Evolutionary conservation across 2,329 filamentous ascomycete genomes (phyloP).

Genomic region (Penicillium sp.): DNA sequence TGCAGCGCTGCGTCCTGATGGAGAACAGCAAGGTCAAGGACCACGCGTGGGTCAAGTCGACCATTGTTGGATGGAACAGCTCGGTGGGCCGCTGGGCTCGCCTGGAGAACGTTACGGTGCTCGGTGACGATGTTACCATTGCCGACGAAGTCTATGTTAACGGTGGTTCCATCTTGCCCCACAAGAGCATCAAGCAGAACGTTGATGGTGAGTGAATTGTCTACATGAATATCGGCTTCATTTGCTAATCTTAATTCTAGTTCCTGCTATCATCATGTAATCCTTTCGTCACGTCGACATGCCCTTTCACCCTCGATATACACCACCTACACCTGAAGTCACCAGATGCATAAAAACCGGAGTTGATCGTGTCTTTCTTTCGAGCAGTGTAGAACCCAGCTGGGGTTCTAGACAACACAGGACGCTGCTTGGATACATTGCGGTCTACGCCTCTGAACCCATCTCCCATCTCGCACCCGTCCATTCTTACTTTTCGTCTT

Average conservation of each 20-base stretch:
- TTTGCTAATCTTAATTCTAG: constrained; percentile 20
- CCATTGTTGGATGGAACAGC: constrained; percentile 98
- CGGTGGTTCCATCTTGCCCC: constrained; percentile 83
- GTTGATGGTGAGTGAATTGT: constrained; percentile 59
- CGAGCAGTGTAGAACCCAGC: too few relatives aligned
- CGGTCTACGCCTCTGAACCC: too few relatives aligned
- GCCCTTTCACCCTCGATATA: constrained; percentile 21
- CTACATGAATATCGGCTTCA: too few relatives aligned
- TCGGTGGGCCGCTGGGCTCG: constrained; percentile 90
- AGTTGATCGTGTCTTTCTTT: constrained; percentile 33
- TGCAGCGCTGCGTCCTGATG: constrained; percentile 86
- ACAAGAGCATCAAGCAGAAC: constrained; percentile 98
- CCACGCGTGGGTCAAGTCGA: constrained; percentile 97
- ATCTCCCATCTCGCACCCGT: too few relatives aligned
- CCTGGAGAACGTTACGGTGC: constrained; percentile 90
- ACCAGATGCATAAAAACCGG: constrained; percentile 34
- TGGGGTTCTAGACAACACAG: too few relatives aligned
- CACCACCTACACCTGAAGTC: too few relatives aligned
- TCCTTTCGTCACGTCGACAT: constrained; percentile 24
- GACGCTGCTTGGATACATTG: too few relatives aligned
- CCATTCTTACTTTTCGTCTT: too few relatives aligned
- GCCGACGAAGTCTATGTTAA: constrained; percentile 98
- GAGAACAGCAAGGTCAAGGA: constrained; percentile 92
- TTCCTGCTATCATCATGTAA: constrained; percentile 46
- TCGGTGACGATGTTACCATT: constrained; percentile 95